A percentile compares a stretch with the other conserved stretches of the same genome.
These are phyloP conservation scores for Striga asiatica DNA, from an alignment of 257 asterid species.

Conservation along the genomic window DNA sequence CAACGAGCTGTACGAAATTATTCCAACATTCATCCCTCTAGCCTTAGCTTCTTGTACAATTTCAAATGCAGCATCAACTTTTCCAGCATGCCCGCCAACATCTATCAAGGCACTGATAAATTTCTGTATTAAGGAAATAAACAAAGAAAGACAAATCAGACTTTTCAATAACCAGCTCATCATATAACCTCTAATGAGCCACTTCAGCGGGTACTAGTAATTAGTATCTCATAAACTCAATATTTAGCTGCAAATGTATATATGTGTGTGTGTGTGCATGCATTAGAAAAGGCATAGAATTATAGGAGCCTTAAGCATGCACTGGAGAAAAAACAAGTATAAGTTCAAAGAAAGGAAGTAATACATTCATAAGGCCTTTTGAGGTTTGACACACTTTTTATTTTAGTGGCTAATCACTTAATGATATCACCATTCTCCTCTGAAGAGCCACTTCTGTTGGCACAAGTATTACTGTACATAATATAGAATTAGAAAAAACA, in stretches of 20 bases:
- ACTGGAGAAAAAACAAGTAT: background rate
- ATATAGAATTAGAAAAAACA: too few species aligned
- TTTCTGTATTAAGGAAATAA: conserved; percentile 41
- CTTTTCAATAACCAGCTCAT: background rate
- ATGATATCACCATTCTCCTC: too few species aligned
- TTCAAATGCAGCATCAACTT: conserved; percentile 86
- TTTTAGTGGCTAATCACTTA: too few species aligned
- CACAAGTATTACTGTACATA: too few species aligned
- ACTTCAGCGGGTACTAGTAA: background rate
- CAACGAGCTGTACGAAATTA: conserved; percentile 83
- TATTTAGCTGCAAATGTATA: background rate
- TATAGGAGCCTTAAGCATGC: background rate
- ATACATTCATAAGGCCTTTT: background rate
- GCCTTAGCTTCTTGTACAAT: conserved; percentile 65
- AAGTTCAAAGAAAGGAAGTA: background rate
- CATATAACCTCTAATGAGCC: background rate
- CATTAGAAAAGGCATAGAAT: conserved; percentile 6
- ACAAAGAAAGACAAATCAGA: conserved; percentile 11
- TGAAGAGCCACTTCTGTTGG: too few species aligned
- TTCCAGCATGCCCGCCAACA: conserved; percentile 96
- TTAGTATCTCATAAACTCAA: conserved; percentile 6
- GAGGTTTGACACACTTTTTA: too few species aligned
- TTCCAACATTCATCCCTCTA: conserved; percentile 70
- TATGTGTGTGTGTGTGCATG: too few species aligned
- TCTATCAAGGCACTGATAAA: conserved; percentile 93